Conservation (phyloP, 1,139 yeast species). For the Hansenula sp. region DNA sequence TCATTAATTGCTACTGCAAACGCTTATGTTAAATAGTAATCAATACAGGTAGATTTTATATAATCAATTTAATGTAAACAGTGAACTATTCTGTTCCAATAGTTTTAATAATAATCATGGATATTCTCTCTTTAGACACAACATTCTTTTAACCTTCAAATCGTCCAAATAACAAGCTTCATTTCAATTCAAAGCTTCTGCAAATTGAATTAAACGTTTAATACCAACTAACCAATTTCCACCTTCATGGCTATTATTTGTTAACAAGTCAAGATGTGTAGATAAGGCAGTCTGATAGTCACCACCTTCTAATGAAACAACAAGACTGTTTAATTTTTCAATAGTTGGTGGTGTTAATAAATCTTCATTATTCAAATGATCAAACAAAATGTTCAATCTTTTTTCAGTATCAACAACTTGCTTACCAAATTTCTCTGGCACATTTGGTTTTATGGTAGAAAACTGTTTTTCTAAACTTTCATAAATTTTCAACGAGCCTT, state of each 20-base stretch:
- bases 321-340: slow-evolving; percentile 47
- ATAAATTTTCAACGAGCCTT: slow-evolving; percentile 53
- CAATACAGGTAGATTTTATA: too few relatives aligned
- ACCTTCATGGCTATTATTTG: slow-evolving; percentile 67
- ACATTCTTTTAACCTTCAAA: not conserved
- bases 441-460: slow-evolving; percentile 61
- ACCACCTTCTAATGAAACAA: slow-evolving; percentile 45
- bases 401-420: slow-evolving; percentile 82
- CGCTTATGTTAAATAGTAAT: too few relatives aligned
- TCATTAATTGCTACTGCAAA: too few relatives aligned
- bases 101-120: not conserved
- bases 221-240: slow-evolving; percentile 96
- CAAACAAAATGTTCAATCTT: slow-evolving; percentile 73
- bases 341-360: slow-evolving; percentile 57
- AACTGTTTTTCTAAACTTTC: slow-evolving; percentile 51
- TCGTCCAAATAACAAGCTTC: not conserved
- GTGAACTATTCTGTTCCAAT: not conserved
- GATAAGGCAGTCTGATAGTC: slow-evolving; percentile 61
- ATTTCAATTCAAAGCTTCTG: slow-evolving; percentile 26
- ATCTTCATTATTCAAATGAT: slow-evolving; percentile 75
- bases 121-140: not conserved
- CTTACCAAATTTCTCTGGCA: slow-evolving; percentile 71
- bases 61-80: too few relatives aligned
- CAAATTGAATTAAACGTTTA: slow-evolving; percentile 81
- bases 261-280: slow-evolving; percentile 55